A percentile compares a stretch with the other conserved stretches of the same genome.
These are phyloP conservation scores for Neopestalotiopsis clavispora DNA, from an alignment of 2,329 filamentous ascomycete species.

Conservation along the genomic window DNA sequence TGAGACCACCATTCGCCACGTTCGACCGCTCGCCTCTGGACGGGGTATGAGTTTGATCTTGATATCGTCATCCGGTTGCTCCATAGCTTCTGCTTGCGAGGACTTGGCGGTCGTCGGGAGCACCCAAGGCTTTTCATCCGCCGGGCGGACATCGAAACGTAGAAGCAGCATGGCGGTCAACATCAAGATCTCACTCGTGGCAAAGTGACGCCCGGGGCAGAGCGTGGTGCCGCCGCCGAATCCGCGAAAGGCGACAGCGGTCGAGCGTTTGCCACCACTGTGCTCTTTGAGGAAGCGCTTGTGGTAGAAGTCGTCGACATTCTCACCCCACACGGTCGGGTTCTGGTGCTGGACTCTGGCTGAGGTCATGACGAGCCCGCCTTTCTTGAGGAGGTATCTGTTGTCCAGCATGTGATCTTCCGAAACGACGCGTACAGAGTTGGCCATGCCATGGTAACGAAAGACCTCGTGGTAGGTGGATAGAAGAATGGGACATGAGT, in stretches of 20 bases:
- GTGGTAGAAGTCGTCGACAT: not conserved
- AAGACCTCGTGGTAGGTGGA: conserved; percentile 20
- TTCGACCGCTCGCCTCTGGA: not conserved
- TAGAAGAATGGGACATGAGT: conserved; percentile 16
- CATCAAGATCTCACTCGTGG: conserved; percentile 18
- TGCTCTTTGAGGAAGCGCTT: not conserved
- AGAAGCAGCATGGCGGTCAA: conserved; percentile 18
- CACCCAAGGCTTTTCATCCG: not conserved
- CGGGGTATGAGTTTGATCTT: not conserved
- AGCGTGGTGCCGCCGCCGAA: conserved; percentile 22
- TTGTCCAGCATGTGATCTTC: not conserved
- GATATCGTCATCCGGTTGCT: not conserved
- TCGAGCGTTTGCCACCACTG: not conserved
- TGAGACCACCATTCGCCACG: not conserved
- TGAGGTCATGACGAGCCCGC: not conserved
- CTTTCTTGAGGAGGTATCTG: not conserved
- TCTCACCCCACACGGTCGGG: not conserved
- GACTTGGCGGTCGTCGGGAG: not conserved
- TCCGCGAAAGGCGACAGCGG: conserved; percentile 21
- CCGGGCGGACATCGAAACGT: conserved; percentile 22
- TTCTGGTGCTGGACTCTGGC: not conserved
- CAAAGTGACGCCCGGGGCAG: conserved; percentile 24
- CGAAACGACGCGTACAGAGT: not conserved
- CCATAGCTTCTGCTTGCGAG: not conserved
- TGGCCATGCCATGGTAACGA: conserved; percentile 17